Percentiles rank a stretch among this genome's conserved stretches.
phyloP scores from a whole-genome alignment of 345 rosid species.

The Gossypium ekmanianum region DNA sequence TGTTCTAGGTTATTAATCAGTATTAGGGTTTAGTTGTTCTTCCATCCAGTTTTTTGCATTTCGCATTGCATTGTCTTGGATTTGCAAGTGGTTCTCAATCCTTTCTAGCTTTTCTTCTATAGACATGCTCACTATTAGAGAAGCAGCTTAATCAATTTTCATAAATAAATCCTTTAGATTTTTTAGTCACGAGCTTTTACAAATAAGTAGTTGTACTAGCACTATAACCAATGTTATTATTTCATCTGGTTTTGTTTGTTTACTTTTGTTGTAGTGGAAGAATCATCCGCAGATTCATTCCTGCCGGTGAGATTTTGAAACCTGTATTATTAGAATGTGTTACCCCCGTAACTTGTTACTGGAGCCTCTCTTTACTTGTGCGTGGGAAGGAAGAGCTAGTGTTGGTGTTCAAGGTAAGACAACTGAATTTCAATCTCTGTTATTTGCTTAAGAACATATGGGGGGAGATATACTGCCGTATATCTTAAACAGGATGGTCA shows the following conservation, averaged over 20 bases:
- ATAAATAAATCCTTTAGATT: background rate
- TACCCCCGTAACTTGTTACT: constrained; percentile 70
- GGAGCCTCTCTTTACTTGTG: constrained; percentile 69
- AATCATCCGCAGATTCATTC: constrained; percentile 53
- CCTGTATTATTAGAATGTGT: constrained; percentile 38
- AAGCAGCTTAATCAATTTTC: background rate
- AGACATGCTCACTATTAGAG: background rate
- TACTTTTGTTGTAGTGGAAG: constrained; percentile 51
- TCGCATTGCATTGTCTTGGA: background rate
- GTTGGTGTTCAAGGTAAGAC: constrained; percentile 66
- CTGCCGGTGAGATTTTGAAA: constrained; percentile 67
- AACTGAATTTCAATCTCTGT: background rate
- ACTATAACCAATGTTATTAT: background rate
- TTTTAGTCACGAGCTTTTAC: background rate
- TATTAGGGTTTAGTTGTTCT: background rate
- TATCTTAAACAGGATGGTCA: background rate
- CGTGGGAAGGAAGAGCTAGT: constrained; percentile 60
- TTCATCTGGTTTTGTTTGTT: constrained; percentile 7
- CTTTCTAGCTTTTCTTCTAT: background rate
- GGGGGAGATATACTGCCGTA: background rate
- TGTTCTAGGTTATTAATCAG: background rate
- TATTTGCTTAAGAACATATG: background rate
- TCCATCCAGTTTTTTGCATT: constrained; percentile 2
- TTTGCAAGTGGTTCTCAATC: background rate
- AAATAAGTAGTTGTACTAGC: background rate